Conservation (phyloP, 768 basidiomycete genomes). For the Lentinus brumalis region DNA sequence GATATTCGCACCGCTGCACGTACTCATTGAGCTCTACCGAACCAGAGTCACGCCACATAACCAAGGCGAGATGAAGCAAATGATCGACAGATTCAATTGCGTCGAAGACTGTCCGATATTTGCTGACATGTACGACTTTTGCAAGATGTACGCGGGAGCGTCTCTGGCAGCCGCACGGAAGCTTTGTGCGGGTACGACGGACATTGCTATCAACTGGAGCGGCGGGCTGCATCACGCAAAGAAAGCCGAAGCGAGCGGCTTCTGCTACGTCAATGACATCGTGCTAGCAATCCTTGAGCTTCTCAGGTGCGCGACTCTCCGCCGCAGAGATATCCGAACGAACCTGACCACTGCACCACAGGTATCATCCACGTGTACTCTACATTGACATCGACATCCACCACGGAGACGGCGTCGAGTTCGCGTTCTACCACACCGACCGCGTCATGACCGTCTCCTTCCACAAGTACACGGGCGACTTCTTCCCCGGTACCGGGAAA, state of each 20-base stretch:
- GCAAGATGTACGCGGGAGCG: constrained; percentile 90
- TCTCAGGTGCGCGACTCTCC: constrained; percentile 40
- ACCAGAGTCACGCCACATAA: constrained; percentile 82
- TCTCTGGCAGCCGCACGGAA: constrained; percentile 91
- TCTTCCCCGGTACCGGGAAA: constrained; percentile 97
- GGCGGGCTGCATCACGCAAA: constrained; percentile 98
- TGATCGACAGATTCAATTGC: constrained; percentile 89
- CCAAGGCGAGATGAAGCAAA: constrained; percentile 65
- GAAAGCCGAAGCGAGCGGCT: constrained; percentile 96
- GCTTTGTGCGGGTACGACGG: constrained; percentile 79
- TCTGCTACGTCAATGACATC: constrained; percentile 98
- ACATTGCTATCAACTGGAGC: constrained; percentile 99
- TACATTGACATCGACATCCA: constrained; percentile 99
- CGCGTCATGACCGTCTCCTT: constrained; percentile 99
- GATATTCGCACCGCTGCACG: background rate
- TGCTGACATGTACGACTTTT: constrained; percentile 92
- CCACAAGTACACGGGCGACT: constrained; percentile 98
- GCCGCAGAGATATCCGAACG: background rate
- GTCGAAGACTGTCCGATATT: constrained; percentile 98
- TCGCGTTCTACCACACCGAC: constrained; percentile 96
- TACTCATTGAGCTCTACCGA: background rate
- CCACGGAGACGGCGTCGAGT: constrained; percentile 97
- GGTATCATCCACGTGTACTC: constrained; percentile 90
- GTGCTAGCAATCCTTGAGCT: constrained; percentile 93
- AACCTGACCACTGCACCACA: constrained; percentile 34